phyloP scores from a whole-genome alignment of 2,329 filamentous ascomycete genomes.

The Penicillium palitans region DNA sequence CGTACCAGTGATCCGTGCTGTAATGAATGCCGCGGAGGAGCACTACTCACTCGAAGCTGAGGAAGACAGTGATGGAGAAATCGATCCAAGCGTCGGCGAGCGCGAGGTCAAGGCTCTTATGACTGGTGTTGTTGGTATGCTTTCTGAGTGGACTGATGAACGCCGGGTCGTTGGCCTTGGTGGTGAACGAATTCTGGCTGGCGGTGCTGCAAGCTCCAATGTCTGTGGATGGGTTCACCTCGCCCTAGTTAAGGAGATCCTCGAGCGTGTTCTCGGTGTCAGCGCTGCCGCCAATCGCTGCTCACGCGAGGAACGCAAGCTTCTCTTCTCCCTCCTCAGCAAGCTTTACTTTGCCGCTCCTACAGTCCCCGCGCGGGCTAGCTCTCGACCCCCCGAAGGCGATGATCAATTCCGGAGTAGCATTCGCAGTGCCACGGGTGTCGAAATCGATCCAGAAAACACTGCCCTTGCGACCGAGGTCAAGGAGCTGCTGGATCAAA shows the following conservation, averaged over 20 bases:
- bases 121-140: conserved; percentile 72
- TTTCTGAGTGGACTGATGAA: conserved; percentile 95
- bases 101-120: conserved; percentile 55
- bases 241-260: conserved; percentile 71
- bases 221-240: conserved; percentile 77
- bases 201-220: conserved; percentile 53
- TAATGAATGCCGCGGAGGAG: conserved; percentile 59
- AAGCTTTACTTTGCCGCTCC: conserved; percentile 78
- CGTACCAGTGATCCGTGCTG: conserved; percentile 70
- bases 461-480: conserved; percentile 55
- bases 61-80: conserved; percentile 71
- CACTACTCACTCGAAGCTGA: conserved; percentile 72
- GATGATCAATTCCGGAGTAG: conserved; percentile 61
- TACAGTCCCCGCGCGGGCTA: conserved; percentile 47
- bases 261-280: conserved; percentile 68
- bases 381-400: conserved; percentile 52
- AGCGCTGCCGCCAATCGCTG: conserved; percentile 37
- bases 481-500: conserved; percentile 59
- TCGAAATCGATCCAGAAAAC: conserved; percentile 53
- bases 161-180: conserved; percentile 69
- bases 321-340: conserved; percentile 71
- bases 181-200: conserved; percentile 47
- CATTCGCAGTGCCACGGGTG: conserved; percentile 48
- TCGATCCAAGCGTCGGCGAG: conserved; percentile 75
- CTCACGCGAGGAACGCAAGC: conserved; percentile 77